These are phyloP conservation scores for Aechmea fasciata DNA, from an alignment of 176 grass and related monocot species.

Conservation along the genomic window DNA sequence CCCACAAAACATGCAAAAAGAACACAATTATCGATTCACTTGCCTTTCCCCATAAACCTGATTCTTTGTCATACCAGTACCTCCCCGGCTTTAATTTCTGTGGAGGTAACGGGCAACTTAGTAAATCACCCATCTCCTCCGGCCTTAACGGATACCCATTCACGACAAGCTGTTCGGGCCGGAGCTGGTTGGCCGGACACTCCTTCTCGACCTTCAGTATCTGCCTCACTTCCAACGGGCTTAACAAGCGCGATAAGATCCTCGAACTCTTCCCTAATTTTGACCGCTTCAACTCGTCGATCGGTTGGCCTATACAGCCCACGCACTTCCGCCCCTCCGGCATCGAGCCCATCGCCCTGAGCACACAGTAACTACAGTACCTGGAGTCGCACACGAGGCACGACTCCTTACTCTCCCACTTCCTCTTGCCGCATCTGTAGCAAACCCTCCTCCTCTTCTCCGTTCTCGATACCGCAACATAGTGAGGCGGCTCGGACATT, in stretches of 20 bases:
- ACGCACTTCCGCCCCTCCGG: conserved; percentile 88
- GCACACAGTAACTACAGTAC: conserved; percentile 70
- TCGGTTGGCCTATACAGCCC: conserved; percentile 64
- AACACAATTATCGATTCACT: not conserved
- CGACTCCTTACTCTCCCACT: conserved; percentile 85
- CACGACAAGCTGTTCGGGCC: conserved; percentile 63
- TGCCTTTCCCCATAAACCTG: conserved; percentile 90
- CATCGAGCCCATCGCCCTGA: conserved; percentile 94
- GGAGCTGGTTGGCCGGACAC: conserved; percentile 86
- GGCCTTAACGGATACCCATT: conserved; percentile 49
- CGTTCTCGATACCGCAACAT: conserved; percentile 38
- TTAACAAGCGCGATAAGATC: conserved; percentile 48
- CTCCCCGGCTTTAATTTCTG: conserved; percentile 83
- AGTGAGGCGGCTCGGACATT: conserved; percentile 27
- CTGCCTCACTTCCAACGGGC: conserved; percentile 80
- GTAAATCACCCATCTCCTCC: conserved; percentile 67
- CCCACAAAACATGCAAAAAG: not conserved
- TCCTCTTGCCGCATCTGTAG: conserved; percentile 66
- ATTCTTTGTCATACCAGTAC: conserved; percentile 99
- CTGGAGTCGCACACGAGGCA: conserved; percentile 67
- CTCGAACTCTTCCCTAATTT: conserved; percentile 82
- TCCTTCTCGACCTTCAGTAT: conserved; percentile 90
- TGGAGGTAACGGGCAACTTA: conserved; percentile 69
- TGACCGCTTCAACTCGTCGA: conserved; percentile 60
- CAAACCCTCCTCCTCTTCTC: conserved; percentile 45